These are phyloP conservation scores for Tylopilus rubrobrunneus DNA, from an alignment of 768 basidiomycete genomes.

Conservation along the genomic window DNA sequence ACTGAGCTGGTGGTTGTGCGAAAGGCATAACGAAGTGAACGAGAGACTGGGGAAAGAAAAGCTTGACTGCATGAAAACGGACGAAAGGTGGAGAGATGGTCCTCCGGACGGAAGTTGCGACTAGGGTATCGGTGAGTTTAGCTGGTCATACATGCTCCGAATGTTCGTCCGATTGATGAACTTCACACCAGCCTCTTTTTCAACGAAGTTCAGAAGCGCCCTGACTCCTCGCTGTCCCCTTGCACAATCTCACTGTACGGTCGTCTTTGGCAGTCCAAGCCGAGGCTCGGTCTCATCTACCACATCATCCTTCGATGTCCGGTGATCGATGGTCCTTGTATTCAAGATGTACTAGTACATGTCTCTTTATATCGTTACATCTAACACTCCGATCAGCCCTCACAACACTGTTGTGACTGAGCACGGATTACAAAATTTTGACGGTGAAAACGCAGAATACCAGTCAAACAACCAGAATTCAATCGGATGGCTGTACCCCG, in stretches of 20 bases:
- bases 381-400: background rate
- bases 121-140: slow-evolving; percentile 33
- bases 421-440: background rate
- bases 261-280: background rate
- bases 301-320: too few relatives aligned
- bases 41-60: slow-evolving; percentile 73
- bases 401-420: background rate
- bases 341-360: too few relatives aligned
- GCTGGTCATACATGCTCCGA: background rate
- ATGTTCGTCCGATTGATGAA: background rate
- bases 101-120: slow-evolving; percentile 87
- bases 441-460: background rate
- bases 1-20: slow-evolving; percentile 84
- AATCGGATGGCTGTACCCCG: background rate
- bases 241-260: background rate
- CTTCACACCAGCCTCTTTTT: background rate
- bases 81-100: slow-evolving; percentile 92
- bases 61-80: slow-evolving; percentile 81
- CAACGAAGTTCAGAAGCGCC: background rate
- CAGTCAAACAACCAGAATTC: background rate
- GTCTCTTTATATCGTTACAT: background rate
- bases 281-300: background rate
- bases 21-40: slow-evolving; percentile 92
- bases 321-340: too few relatives aligned
- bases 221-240: background rate